Conservation (phyloP, 108 stramenopile species). For the Stephanodiscus triporus region DNA sequence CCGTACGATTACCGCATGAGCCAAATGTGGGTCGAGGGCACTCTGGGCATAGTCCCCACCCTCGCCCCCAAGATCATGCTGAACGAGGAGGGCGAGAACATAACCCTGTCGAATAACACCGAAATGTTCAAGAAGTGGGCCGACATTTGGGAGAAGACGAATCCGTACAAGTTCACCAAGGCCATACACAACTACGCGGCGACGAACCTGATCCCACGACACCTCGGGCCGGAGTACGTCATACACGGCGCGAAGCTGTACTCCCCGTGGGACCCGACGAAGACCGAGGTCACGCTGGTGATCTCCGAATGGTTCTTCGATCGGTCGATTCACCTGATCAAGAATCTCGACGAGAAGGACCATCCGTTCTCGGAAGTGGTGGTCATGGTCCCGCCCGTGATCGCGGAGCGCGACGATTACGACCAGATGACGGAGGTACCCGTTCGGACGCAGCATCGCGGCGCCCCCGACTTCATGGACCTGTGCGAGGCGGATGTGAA, state of each 20-base stretch:
- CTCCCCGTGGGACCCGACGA: constrained; percentile 61
- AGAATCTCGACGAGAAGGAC: constrained; percentile 57
- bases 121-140: constrained; percentile 64
- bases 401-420: constrained; percentile 55
- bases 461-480: constrained; percentile 62
- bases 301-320: constrained; percentile 70
- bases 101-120: constrained; percentile 58
- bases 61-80: constrained; percentile 69
- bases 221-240: constrained; percentile 65
- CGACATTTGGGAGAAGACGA: constrained; percentile 52
- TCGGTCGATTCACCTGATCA: constrained; percentile 51
- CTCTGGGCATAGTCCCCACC: constrained; percentile 52
- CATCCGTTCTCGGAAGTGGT: constrained; percentile 71
- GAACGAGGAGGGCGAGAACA: constrained; percentile 68
- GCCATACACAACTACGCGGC: constrained; percentile 76
- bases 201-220: constrained; percentile 71
- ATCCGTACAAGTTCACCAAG: constrained; percentile 59
- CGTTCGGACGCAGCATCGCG: constrained; percentile 54
- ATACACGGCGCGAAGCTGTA: constrained; percentile 76
- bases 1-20: constrained; percentile 72
- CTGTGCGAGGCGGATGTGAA: constrained; percentile 64
- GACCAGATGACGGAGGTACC: constrained; percentile 51
- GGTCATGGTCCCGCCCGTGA: constrained; percentile 58
- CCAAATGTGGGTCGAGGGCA: constrained; percentile 75
- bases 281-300: constrained; percentile 58